Evolutionary conservation across 441 rosid genomes (phyloP), one percentile per base, ranked within the genome.

Genomic region (Rhodomyrtus psidioides): DNA sequence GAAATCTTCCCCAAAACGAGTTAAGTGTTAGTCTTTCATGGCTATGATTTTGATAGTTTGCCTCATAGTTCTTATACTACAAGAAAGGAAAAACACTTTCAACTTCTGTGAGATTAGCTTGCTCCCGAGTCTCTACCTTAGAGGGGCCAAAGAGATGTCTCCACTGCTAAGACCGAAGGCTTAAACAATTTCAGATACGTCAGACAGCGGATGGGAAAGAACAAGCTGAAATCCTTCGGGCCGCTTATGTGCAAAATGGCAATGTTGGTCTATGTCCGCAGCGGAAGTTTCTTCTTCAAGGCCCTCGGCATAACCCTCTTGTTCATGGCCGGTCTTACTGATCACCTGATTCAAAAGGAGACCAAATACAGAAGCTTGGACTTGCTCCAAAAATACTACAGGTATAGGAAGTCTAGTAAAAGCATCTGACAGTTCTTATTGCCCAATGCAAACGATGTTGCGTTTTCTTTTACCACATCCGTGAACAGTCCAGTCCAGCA

Each of bases 1-100:
- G 95, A 90, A 93, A 93, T 87, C 92, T 92, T 83, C 95, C 95
- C 42, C 94, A 93, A 87, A 93, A 92, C 83, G 94, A 93, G 95
- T 93, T 83, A 89, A 70, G 79, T 12, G 3, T 21, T 21, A 6
- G 21, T 70, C 2, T 70, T 70, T 70, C 16, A 5, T 39, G n/a
- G 79, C 79, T 70, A 39, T 2, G 79, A 21, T 21, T 70, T 70
- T 39, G 51, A 70, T 39, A 21, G 46, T 39, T 39, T 39, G 49
- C 51, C 51, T 70, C 26, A 21, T 24, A 39, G 23, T 70, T 39
- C 75, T 62, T 9, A 62, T 44, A 21, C 44, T 62, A 62, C 17
- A 30, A 30, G 44, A 30, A 30, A 30, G 21, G 24, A 4, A 4
- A 30, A 62, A 30, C 10, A 17, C 75, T 62, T 30, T 62, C 75